Conservation (phyloP, 2,329 filamentous ascomycete species). For the Penicillium digitatum region DNA sequence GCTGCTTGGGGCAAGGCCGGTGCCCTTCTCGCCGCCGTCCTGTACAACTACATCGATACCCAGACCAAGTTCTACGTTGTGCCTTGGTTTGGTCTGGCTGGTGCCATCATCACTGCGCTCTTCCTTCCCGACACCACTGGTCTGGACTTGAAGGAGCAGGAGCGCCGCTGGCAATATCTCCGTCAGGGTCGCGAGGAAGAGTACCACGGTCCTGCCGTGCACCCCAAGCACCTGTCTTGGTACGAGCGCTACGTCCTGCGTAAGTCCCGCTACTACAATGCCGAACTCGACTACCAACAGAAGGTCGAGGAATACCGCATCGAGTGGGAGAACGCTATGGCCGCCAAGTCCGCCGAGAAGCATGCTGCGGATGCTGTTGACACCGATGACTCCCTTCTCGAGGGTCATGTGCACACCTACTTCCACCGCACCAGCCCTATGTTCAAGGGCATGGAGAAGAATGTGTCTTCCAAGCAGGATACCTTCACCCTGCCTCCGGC, state of each 20-base stretch:
- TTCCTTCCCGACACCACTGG: slow-evolving; percentile 97
- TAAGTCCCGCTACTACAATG: slow-evolving; percentile 76
- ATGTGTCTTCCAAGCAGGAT: slow-evolving; percentile 26
- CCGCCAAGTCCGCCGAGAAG: slow-evolving; percentile 51
- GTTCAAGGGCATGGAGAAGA: slow-evolving; percentile 40
- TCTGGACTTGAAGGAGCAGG: slow-evolving; percentile 94
- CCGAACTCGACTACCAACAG: slow-evolving; percentile 74
- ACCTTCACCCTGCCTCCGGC: slow-evolving; percentile 36
- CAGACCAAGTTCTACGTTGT: slow-evolving; percentile 86
- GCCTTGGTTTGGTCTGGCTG: slow-evolving; percentile 88
- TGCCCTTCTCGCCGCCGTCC: slow-evolving; percentile 76
- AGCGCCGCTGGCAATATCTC: slow-evolving; percentile 87
- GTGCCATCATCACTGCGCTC: slow-evolving; percentile 74
- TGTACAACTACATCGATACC: slow-evolving; percentile 91
- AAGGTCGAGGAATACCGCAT: slow-evolving; percentile 79
- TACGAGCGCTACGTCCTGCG: slow-evolving; percentile 76
- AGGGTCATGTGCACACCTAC: slow-evolving; percentile 50
- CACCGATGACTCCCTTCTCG: slow-evolving; percentile 47
- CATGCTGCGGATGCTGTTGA: slow-evolving; percentile 33
- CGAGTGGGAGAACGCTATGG: slow-evolving; percentile 51
- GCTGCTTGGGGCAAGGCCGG: slow-evolving; percentile 86
- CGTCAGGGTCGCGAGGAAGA: slow-evolving; percentile 70
- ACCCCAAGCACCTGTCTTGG: slow-evolving; percentile 79
- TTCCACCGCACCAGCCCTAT: slow-evolving; percentile 52
- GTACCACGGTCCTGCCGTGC: slow-evolving; percentile 90